Percentiles rank a stretch among this genome's conserved stretches.
These are phyloP conservation scores for Rhynchospora tenuis DNA, from an alignment of 176 grass and related monocot species.

Conservation along the genomic window DNA sequence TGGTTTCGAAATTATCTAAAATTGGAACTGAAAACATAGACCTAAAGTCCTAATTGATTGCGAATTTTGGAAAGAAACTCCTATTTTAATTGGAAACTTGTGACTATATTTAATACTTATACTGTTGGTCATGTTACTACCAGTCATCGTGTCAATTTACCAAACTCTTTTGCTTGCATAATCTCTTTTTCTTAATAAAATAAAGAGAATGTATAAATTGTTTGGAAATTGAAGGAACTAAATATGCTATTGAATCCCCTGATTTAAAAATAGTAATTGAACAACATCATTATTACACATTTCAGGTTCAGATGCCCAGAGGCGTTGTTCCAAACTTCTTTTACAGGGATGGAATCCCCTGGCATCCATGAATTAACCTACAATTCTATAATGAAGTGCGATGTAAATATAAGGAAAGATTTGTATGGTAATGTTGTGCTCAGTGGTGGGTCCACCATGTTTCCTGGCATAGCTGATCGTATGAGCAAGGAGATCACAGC, in stretches of 20 bases:
- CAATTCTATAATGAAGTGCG: conserved; percentile 98
- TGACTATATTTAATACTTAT: neutral
- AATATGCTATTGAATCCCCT: neutral
- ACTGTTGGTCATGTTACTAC: neutral
- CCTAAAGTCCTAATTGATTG: neutral
- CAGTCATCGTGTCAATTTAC: neutral
- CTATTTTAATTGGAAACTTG: neutral
- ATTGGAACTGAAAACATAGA: no score
- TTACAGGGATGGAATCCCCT: conserved; percentile 65
- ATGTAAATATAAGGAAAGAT: conserved; percentile 82
- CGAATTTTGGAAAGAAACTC: no score
- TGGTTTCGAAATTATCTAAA: neutral
- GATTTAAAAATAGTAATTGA: neutral
- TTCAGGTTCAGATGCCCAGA: conserved; percentile 70
- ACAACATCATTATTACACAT: neutral
- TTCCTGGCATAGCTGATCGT: conserved; percentile 71
- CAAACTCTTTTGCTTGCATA: neutral
- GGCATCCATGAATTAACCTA: conserved; percentile 81
- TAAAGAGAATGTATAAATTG: neutral
- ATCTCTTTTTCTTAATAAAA: neutral
- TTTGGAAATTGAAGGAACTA: neutral
- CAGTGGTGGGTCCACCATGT: conserved; percentile 84
- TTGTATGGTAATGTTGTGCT: conserved; percentile 73
- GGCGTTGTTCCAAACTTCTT: conserved; percentile 70
- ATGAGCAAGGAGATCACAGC: conserved; percentile 90